Evolutionary conservation across 768 basidiomycete genomes (phyloP).

Genomic region (Tulasnella sp.): DNA sequence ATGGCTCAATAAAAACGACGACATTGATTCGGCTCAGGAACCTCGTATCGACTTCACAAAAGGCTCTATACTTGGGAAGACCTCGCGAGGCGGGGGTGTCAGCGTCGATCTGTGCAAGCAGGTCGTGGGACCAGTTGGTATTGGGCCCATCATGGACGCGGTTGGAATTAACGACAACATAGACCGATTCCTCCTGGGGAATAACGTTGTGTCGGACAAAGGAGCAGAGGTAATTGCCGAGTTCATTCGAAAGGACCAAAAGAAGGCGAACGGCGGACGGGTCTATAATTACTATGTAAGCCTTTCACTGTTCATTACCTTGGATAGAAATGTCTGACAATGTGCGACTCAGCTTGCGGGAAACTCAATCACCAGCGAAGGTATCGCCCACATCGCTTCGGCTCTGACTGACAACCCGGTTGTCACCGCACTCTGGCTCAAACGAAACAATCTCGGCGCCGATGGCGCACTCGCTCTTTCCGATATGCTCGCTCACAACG

Average conservation of each 20-base stretch:
- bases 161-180: conserved; percentile 16
- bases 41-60: conserved; percentile 17
- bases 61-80: conserved; percentile 19
- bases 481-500: conserved; percentile 13
- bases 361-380: conserved; percentile 14
- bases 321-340: neutral
- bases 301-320: neutral
- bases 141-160: conserved; percentile 18
- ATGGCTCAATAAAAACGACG: conserved; percentile 14
- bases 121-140: conserved; percentile 17
- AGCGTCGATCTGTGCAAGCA: conserved; percentile 18
- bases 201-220: conserved; percentile 15
- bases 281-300: conserved; percentile 17
- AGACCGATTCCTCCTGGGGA: conserved; percentile 16
- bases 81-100: conserved; percentile 14
- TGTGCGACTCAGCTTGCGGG: conserved; percentile 12
- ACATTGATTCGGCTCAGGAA: conserved; percentile 14
- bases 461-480: conserved; percentile 9
- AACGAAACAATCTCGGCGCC: conserved; percentile 19
- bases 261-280: conserved; percentile 11
- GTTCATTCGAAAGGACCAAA: conserved; percentile 12
- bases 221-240: conserved; percentile 18
- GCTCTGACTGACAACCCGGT: conserved; percentile 5
- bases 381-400: conserved; percentile 13
- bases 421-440: conserved; percentile 20